Conservation (phyloP, 192 early-diverging fungal species). For the Linnemannia elongata region DNA sequence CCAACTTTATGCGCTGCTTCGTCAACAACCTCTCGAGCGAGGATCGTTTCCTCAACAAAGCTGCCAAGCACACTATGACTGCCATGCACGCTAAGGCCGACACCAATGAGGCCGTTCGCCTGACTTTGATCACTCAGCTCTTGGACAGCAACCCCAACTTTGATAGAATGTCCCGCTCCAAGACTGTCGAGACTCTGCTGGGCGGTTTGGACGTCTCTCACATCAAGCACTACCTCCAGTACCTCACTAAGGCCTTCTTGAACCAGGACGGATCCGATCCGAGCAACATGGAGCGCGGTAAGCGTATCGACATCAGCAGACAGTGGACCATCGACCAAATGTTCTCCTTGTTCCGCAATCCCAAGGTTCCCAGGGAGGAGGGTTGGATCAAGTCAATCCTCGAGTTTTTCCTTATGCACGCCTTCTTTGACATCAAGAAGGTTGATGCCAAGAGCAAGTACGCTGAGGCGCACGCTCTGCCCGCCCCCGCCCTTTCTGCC, state of each 20-base stretch:
- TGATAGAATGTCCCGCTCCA: conserved; percentile 77
- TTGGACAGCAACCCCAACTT: conserved; percentile 82
- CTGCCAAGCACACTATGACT: conserved; percentile 77
- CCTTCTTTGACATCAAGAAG: conserved; percentile 76
- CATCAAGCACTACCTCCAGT: conserved; percentile 78
- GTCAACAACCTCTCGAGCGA: conserved; percentile 88
- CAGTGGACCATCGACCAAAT: conserved; percentile 90
- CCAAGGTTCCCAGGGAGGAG: conserved; percentile 82
- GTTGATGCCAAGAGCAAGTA: conserved; percentile 59
- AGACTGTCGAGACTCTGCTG: conserved; percentile 85
- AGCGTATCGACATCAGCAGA: conserved; percentile 68
- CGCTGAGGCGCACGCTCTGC: conserved; percentile 53
- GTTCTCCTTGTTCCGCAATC: conserved; percentile 77
- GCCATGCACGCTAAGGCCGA: conserved; percentile 71
- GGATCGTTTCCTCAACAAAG: conserved; percentile 84
- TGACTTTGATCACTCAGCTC: conserved; percentile 86
- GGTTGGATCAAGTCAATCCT: conserved; percentile 77
- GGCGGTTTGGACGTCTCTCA: conserved; percentile 76
- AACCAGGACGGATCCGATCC: conserved; percentile 60
- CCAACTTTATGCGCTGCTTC: conserved; percentile 87
- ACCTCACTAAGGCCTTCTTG: conserved; percentile 79
- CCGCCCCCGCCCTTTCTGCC: conserved; percentile 69
- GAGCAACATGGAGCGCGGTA: conserved; percentile 46
- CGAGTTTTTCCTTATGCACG: conserved; percentile 78
- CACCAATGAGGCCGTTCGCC: conserved; percentile 76